Percentiles rank a stretch among this genome's conserved stretches.
Conservation (phyloP, 1,284 basidiomycete species). For the Gymnopus androsaceus region DNA sequence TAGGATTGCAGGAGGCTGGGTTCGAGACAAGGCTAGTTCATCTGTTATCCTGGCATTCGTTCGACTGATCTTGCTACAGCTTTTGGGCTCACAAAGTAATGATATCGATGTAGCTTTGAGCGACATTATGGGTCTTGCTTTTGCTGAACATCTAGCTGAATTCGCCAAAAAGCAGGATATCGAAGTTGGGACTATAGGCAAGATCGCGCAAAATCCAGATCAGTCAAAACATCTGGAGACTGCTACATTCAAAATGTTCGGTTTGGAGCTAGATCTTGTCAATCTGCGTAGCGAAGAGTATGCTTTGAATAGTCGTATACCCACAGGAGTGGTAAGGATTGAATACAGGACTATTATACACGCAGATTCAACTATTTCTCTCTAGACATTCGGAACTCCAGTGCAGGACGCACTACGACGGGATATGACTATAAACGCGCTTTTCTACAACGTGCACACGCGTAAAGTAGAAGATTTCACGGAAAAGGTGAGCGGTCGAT, state of each 20-base stretch:
- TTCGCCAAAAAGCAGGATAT: slow-evolving; percentile 64
- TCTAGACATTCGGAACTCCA: slow-evolving; percentile 89
- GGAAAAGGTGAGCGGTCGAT: slow-evolving; percentile 52
- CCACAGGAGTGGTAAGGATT: slow-evolving; percentile 74
- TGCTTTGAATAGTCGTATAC: slow-evolving; percentile 85
- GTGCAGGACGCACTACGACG: slow-evolving; percentile 88
- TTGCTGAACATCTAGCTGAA: slow-evolving; percentile 79
- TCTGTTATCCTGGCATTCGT: background rate
- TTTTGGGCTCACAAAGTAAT: slow-evolving; percentile 81
- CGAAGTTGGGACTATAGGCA: slow-evolving; percentile 64
- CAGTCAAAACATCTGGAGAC: slow-evolving; percentile 99
- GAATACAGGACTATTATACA: background rate
- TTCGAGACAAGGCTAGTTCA: slow-evolving; percentile 85
- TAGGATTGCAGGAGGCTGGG: slow-evolving; percentile 95
- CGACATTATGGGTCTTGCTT: slow-evolving; percentile 87
- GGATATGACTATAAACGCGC: slow-evolving; percentile 94
- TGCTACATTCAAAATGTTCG: slow-evolving; percentile 85
- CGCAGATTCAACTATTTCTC: slow-evolving; percentile 10
- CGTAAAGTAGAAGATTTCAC: slow-evolving; percentile 90
- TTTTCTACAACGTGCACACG: slow-evolving; percentile 96
- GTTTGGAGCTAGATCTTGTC: slow-evolving; percentile 90
- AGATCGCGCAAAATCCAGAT: slow-evolving; percentile 93
- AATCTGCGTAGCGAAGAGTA: slow-evolving; percentile 95
- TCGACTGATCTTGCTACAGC: slow-evolving; percentile 45
- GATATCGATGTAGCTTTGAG: slow-evolving; percentile 95